Base-by-base conservation (phyloP, 805 yeast genomes). In the Zygoascus tannicola region DNA sequence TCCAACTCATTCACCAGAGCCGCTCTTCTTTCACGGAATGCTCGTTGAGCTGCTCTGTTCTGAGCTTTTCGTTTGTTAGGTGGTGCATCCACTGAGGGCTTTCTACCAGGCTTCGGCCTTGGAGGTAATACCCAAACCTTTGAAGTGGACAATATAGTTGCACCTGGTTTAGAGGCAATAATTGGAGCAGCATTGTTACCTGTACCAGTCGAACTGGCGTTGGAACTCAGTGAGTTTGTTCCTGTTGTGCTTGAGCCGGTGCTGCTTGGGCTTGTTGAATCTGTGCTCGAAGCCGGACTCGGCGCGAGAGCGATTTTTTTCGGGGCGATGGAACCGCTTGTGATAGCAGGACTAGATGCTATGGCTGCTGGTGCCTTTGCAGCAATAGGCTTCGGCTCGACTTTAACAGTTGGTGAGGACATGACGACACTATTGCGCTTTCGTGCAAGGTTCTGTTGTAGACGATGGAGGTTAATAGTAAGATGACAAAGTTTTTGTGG, bases 21-120 rank as follows among this genome's bases (percentile, higher is more conserved):
- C 16, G 95, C 94, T 54, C 94, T 68, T 51, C 95, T 71, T 60
- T 86, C 94, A 51, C 96, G 67, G 65, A 85, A 85, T 2, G 97
- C 94, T 46, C 95, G 59, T 67, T 88, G 94, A 19, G 96, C 95
- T n/a, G 92, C 94, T 46, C 96, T 68, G 59, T 87, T 87, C 62
- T 84, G 96, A 2, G 94, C 94, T 62, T 85, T 85, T 43, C 95
- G 67, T 60, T 85, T 84, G 19, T 81, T 77, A 0, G 88, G 87
- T 0, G 95, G 94, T 0, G 88, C 76, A 51, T 85, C 95, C 3
- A 74, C 72, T 50, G 78, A 68, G 14, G 82, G 82, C 60, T 78
- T 78, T 22, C 74, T 53, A 23, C 73, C 72, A 12, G 71, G 71
- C 58, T 83, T 80, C 21, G 94, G 92, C 51, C 92, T 69, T 8